Conservation (phyloP, 2,329 filamentous ascomycete species). For the Fusarium chlamydosporum region DNA sequence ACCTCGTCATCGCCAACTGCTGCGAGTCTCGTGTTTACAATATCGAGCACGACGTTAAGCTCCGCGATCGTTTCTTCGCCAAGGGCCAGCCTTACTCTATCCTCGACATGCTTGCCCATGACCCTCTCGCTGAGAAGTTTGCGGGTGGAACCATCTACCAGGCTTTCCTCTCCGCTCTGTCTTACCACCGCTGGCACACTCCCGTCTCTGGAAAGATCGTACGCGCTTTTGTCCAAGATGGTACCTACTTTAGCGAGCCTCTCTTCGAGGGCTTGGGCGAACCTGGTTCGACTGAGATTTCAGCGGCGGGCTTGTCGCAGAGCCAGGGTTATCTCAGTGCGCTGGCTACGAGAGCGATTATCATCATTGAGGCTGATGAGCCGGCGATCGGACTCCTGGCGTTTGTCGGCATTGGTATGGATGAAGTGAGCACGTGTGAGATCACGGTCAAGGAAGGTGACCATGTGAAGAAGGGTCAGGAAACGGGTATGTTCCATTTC, state of each 20-base stretch:
- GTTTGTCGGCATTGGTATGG: slow-evolving; percentile 81
- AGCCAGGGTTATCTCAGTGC: slow-evolving; percentile 77
- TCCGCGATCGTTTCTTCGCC: slow-evolving; percentile 75
- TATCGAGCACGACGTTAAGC: slow-evolving; percentile 63
- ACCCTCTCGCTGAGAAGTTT: slow-evolving; percentile 68
- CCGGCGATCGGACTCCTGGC: slow-evolving; percentile 76
- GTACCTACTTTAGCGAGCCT: slow-evolving; percentile 77
- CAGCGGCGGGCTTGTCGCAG: slow-evolving; percentile 60
- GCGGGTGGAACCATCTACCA: slow-evolving; percentile 77
- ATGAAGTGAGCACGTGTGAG: slow-evolving; percentile 80
- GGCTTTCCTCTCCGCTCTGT: slow-evolving; percentile 75
- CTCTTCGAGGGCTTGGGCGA: slow-evolving; percentile 57
- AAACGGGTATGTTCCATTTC: slow-evolving; percentile 85
- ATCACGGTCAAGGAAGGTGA: slow-evolving; percentile 77
- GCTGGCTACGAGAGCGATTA: slow-evolving; percentile 77
- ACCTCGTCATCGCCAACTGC: slow-evolving; percentile 69
- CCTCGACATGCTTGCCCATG: slow-evolving; percentile 72
- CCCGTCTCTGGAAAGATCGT: slow-evolving; percentile 74
- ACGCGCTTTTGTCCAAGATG: slow-evolving; percentile 70
- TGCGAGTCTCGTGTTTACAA: slow-evolving; percentile 75
- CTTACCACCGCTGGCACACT: slow-evolving; percentile 80
- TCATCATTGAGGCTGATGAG: slow-evolving; percentile 80
- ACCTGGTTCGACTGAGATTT: slow-evolving; percentile 53
- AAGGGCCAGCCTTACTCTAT: slow-evolving; percentile 79
- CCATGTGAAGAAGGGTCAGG: slow-evolving; percentile 75